Evolutionary conservation across 1,139 yeast genomes (phyloP).

Genomic region (Martiniozyma asiatica): DNA sequence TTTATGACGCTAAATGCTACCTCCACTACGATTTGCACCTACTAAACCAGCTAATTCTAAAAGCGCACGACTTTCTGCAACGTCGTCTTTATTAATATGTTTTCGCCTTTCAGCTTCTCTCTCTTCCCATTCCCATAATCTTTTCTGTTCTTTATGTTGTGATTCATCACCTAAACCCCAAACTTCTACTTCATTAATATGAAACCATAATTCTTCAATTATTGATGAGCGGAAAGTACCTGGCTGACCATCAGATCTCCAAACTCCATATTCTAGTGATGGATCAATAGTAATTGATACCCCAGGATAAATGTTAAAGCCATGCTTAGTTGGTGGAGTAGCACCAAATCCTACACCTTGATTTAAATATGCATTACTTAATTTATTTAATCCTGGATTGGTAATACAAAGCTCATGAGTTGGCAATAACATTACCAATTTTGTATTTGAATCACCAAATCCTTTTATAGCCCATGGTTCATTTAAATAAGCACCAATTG

Average conservation of each 20-base stretch:
- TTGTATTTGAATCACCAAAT: too few relatives aligned
- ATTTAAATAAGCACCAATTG: too few relatives aligned
- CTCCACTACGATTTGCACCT: conserved; percentile 61
- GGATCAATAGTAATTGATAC: conserved; percentile 68
- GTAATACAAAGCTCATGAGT: conserved; percentile 33
- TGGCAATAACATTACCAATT: conserved; percentile 37
- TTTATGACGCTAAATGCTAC: too few relatives aligned
- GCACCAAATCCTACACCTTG: conserved; percentile 63
- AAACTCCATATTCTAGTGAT: conserved; percentile 50
- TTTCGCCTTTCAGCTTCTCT: conserved; percentile 72
- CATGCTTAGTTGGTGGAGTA: conserved; percentile 47
- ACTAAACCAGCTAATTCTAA: conserved; percentile 86
- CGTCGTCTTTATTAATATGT: conserved; percentile 43
- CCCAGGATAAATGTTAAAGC: conserved; percentile 70
- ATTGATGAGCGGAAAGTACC: conserved; percentile 26
- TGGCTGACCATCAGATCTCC: too few relatives aligned
- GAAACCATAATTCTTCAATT: conserved; percentile 50
- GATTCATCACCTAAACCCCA: conserved; percentile 83
- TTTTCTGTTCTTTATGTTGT: conserved; percentile 64
- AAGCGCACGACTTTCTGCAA: conserved; percentile 77
- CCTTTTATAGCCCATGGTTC: too few relatives aligned
- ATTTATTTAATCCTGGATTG: conserved; percentile 68
- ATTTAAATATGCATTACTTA: conserved; percentile 65
- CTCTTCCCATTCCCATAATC: conserved; percentile 87
- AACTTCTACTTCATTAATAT: conserved; percentile 68